Percentiles rank a stretch among this genome's conserved stretches.
phyloP scores from a whole-genome alignment of 805 yeast species.

The Metschnikowia vanudenii region DNA sequence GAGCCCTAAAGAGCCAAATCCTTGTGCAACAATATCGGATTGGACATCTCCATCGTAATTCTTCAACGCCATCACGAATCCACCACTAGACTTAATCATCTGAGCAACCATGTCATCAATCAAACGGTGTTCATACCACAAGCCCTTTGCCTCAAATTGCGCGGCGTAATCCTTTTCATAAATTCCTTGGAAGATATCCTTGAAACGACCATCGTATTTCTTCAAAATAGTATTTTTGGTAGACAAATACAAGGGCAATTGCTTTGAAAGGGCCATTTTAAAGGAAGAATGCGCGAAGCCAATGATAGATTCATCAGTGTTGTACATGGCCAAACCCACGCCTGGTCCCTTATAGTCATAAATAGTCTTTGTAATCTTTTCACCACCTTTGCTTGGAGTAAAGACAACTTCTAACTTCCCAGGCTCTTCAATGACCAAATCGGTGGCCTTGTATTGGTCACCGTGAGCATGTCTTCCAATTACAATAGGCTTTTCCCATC shows the following conservation, averaged over 20 bases:
- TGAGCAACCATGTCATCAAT: constrained; percentile 99
- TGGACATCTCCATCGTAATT: constrained; percentile 98
- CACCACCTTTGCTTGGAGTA: constrained; percentile 66
- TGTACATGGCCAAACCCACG: constrained; percentile 91
- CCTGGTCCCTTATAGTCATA: constrained; percentile 70
- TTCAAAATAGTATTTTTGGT: constrained; percentile 95
- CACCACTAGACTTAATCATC: constrained; percentile 95
- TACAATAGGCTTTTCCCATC: constrained; percentile 93
- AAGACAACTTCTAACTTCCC: constrained; percentile 78
- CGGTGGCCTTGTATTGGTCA: constrained; percentile 94
- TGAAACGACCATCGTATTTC: constrained; percentile 92
- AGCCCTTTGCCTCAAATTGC: constrained; percentile 73
- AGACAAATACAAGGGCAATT: constrained; percentile 78
- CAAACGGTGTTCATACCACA: constrained; percentile 95
- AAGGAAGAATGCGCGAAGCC: constrained; percentile 95
- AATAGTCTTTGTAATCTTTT: constrained; percentile 55
- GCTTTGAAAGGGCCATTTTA: constrained; percentile 77
- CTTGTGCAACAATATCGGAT: constrained; percentile 96
- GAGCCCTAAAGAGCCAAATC: constrained; percentile 93
- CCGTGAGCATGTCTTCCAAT: constrained; percentile 98
- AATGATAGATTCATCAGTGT: constrained; percentile 84
- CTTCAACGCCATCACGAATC: constrained; percentile 92
- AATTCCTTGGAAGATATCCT: constrained; percentile 84
- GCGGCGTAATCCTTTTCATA: constrained; percentile 68
- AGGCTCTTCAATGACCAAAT: constrained; percentile 71